Evolutionary conservation across 768 basidiomycete genomes (phyloP), one percentile per base, ranked within the genome.

Genomic region (Stropharia rugosoannulata): DNA sequence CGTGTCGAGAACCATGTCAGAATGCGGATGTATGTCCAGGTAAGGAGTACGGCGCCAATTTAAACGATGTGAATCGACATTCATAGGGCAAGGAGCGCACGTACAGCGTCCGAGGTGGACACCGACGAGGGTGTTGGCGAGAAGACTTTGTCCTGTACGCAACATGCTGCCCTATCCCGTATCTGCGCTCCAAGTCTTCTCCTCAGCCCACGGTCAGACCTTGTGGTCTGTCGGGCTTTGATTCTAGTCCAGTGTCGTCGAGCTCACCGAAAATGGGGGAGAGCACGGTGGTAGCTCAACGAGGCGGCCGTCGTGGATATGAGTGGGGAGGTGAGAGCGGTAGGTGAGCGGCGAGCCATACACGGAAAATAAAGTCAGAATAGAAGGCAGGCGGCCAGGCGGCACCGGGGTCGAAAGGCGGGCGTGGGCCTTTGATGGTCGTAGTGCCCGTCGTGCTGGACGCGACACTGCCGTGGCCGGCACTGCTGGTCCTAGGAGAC

Each of bases 271-370:
- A n/a, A 45, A 22, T 0, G 44, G 25, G 3, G 44, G 44, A 6
- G 44, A 45, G 19, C 51, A 54, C 27, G 38, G 22, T 9, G 38
- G 25, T 25, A 80, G 59, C 59, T 79, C 78, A 2, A 61, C 72
- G 39, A 79, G 59, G 3, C 71, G 71, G 0, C 76, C 77, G 67
- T 93, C 87, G 41, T 84, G 77, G 62, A 98, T 95, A 2, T 93
- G 88, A 0, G 51, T 52, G 1, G 83, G 68, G 59, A 95, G 96
- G 40, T 93, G 88, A 1, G 86, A 86, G 19, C 95, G 90, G 72
- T 98, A 98, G 0, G 95, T 96, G n/a, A n/a, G n/a, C n/a, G n/a
- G n/a, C n/a, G 43, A 95, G 80, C 89, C 93, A 97, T 49, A 97
- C 78, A 5, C 89, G 79, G 1, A 91, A 91, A 0, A 86, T 86